phyloP scores from a whole-genome alignment of 495 filamentous ascomycete species.

The Halenospora varia region DNA sequence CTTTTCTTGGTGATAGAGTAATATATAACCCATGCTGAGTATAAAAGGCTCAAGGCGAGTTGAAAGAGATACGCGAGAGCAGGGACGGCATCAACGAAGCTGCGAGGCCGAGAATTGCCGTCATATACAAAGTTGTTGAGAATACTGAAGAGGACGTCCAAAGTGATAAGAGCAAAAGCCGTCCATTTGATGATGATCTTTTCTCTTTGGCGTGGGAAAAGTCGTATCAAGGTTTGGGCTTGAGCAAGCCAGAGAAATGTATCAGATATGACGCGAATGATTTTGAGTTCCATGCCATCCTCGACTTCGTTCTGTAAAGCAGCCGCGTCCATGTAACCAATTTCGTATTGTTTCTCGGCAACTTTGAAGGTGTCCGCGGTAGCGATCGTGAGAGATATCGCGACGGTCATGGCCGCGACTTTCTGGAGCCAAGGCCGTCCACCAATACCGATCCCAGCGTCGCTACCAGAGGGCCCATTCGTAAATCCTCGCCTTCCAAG shows the following conservation, averaged over 20 bases:
- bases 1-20: constrained; percentile 89
- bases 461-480: constrained; percentile 63
- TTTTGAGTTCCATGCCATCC: constrained; percentile 75
- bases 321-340: constrained; percentile 65
- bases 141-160: constrained; percentile 84
- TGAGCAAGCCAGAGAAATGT: constrained; percentile 97
- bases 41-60: constrained; percentile 80
- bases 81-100: constrained; percentile 84
- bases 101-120: constrained; percentile 57
- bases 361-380: constrained; percentile 84
- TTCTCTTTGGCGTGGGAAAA: constrained; percentile 95
- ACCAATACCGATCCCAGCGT: constrained; percentile 79
- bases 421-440: constrained; percentile 95
- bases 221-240: constrained; percentile 89
- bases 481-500: constrained; percentile 84
- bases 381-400: constrained; percentile 88
- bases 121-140: constrained; percentile 77
- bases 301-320: constrained; percentile 70
- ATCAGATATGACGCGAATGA: constrained; percentile 87
- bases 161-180: constrained; percentile 84
- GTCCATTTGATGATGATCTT: constrained; percentile 99
- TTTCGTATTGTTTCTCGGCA: constrained; percentile 72
- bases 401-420: constrained; percentile 84
- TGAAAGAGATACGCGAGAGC: constrained; percentile 94
- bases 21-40: constrained; percentile 94